Conservation (phyloP, 2,329 filamentous ascomycete species). For the Hypomyces perniciosus region DNA sequence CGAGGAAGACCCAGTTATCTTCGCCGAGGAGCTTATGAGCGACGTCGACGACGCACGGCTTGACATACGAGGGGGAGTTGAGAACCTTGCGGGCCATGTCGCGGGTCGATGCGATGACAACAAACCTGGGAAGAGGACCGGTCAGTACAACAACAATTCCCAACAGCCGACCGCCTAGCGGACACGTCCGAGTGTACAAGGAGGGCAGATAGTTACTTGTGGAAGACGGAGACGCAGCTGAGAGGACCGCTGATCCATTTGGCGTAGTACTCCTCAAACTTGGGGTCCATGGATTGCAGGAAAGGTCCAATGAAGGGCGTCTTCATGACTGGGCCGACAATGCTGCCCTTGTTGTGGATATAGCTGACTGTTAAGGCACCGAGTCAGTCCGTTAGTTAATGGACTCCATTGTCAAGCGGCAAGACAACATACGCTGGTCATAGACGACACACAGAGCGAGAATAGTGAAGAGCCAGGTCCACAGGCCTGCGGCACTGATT, state of each 20-base stretch:
- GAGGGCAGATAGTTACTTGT: constrained; percentile 65
- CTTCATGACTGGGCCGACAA: constrained; percentile 70
- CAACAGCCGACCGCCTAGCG: neutral
- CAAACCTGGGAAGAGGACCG: constrained; percentile 57
- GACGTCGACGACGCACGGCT: constrained; percentile 92
- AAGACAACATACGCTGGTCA: constrained; percentile 68
- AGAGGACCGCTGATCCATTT: constrained; percentile 91
- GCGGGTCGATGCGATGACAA: constrained; percentile 90
- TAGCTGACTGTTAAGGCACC: constrained; percentile 56
- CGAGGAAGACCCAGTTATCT: constrained; percentile 95
- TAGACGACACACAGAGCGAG: constrained; percentile 70
- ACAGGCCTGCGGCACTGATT: constrained; percentile 51
- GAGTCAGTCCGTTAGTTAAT: neutral
- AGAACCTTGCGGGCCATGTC: constrained; percentile 96
- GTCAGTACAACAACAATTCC: neutral
- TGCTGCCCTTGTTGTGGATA: constrained; percentile 66
- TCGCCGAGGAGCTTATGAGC: constrained; percentile 88
- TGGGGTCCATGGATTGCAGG: constrained; percentile 82
- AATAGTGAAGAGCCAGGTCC: constrained; percentile 63
- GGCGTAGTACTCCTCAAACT: constrained; percentile 82
- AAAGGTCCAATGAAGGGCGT: constrained; percentile 92
- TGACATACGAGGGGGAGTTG: constrained; percentile 87
- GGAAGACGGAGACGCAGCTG: constrained; percentile 97
- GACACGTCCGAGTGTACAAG: neutral
- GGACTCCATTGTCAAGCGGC: neutral